Base-by-base conservation (phyloP, 2,329 filamentous ascomycete species). In the Cryphonectria nitschkei region DNA sequence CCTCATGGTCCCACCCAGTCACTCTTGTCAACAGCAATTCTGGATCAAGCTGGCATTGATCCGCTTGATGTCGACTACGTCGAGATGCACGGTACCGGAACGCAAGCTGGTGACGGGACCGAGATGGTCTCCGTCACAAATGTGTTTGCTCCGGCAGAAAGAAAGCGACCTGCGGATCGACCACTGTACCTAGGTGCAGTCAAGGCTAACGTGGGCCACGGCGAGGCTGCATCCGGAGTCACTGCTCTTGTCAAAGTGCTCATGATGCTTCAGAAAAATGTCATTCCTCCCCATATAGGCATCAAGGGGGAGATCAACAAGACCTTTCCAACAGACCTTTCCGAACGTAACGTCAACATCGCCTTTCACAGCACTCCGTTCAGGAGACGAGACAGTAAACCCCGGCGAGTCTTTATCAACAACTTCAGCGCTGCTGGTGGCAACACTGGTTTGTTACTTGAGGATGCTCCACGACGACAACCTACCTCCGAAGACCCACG, bases 31-130 rank as follows among this genome's bases (percentile, higher is more conserved):
- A 87, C 88, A 69, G 85, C 88, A 54, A 89, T 96, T 39, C 84
- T 96, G 0, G 87, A 91, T 64, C 88, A 92, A 60, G 90, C 92
- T 58, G 90, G 91, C 71, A 86, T 96, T 32, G 90, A 95, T 76
- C 91, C 93, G 1, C 86, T 89, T 66, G 92, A 95, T 73, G 87
- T 97, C 65, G 90, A 90, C 79, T 97, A 95, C 76, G 90, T 97
- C 11, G 94, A 97, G 81, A 94, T 96, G 90, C 93, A 97, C 79
- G 94, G 93, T 19, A 97, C 94, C 2, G 94, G 94, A 43, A 97
- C 93, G 0, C 93, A 96, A 79, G 93, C 92, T 43, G 94, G 93
- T 72, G 94, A 97, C 77, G 90, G 89, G 9, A 92, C 89, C 4
- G 94, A 97, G 79, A 95, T 95, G 91, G 84, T 89, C 0, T 94